Percentiles rank a stretch among this genome's conserved stretches.
phyloP scores from a whole-genome alignment of 2,329 filamentous ascomycete genomes.

The Ceratocystis variospora region DNA sequence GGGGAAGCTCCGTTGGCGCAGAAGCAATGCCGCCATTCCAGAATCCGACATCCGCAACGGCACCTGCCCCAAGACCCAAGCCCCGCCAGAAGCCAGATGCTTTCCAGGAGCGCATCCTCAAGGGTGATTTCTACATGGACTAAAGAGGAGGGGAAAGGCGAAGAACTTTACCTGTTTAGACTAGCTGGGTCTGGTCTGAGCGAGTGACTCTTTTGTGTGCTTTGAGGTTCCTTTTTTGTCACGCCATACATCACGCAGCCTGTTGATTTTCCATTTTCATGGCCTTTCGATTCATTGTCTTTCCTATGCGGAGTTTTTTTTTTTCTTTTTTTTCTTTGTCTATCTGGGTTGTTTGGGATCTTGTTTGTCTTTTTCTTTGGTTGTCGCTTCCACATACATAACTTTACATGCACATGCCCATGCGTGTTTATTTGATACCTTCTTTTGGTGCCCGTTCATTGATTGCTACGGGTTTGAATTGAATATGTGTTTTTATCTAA shows the following conservation, averaged over 20 bases:
- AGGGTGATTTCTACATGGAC: constrained; percentile 98
- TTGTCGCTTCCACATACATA: neutral
- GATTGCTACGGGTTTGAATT: neutral
- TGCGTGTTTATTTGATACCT: constrained; percentile 8
- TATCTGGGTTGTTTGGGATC: neutral
- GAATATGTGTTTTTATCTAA: neutral
- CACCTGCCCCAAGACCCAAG: constrained; percentile 33
- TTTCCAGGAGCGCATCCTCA: constrained; percentile 92
- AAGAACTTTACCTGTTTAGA: neutral
- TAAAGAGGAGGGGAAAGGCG: constrained; percentile 31
- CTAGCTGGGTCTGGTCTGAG: neutral
- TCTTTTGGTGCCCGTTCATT: neutral
- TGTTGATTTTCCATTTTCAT: constrained; percentile 2
- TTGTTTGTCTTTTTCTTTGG: neutral
- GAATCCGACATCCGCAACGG: constrained; percentile 8
- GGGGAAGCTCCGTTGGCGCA: constrained; percentile 50
- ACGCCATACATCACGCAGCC: neutral
- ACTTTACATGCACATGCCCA: constrained; percentile 15
- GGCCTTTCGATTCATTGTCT: neutral
- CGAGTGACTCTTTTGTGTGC: neutral
- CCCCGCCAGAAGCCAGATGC: constrained; percentile 69
- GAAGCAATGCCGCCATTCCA: constrained; percentile 25
- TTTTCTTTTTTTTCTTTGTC: neutral
- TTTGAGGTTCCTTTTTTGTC: neutral
- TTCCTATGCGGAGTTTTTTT: neutral